phyloP scores from a whole-genome alignment of 305 asterid genomes.

The Fraxinus platypoda region DNA sequence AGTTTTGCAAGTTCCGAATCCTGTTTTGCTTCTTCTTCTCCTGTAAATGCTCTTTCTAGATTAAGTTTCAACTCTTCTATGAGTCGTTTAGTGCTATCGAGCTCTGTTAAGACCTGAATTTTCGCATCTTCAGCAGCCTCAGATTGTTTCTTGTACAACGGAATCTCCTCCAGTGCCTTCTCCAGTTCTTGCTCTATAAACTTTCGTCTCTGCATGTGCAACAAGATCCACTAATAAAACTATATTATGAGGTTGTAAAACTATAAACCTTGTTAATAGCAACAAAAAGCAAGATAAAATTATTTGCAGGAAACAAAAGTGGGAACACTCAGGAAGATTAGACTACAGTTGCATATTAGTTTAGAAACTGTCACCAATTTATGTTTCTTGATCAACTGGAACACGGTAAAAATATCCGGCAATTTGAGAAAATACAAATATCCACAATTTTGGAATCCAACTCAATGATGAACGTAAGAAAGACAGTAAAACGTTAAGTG shows the following conservation, averaged over 20 bases:
- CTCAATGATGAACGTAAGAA: not conserved
- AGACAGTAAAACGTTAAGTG: not conserved
- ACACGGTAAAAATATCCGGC: not conserved
- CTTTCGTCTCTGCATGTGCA: conserved; percentile 64
- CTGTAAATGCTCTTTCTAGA: conserved; percentile 81
- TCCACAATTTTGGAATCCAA: not conserved
- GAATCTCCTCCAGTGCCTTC: conserved; percentile 84
- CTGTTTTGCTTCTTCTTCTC: conserved; percentile 86
- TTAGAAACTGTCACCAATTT: not conserved
- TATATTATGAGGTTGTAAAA: not conserved
- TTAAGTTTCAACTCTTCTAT: conserved; percentile 89
- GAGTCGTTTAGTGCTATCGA: conserved; percentile 72
- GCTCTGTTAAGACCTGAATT: conserved; percentile 60
- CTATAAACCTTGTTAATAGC: not conserved
- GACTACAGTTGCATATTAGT: not conserved
- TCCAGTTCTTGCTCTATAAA: conserved; percentile 78
- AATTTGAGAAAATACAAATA: not conserved
- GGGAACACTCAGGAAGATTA: not conserved
- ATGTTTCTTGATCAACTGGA: not conserved
- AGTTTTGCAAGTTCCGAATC: conserved; percentile 90
- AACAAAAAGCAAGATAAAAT: not conserved
- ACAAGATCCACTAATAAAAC: not conserved
- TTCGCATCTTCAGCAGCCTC: conserved; percentile 80
- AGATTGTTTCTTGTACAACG: conserved; percentile 58
- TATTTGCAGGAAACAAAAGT: not conserved